These are phyloP conservation scores for Colletotrichum horii DNA, from an alignment of 2,329 filamentous ascomycete species.

Conservation along the genomic window DNA sequence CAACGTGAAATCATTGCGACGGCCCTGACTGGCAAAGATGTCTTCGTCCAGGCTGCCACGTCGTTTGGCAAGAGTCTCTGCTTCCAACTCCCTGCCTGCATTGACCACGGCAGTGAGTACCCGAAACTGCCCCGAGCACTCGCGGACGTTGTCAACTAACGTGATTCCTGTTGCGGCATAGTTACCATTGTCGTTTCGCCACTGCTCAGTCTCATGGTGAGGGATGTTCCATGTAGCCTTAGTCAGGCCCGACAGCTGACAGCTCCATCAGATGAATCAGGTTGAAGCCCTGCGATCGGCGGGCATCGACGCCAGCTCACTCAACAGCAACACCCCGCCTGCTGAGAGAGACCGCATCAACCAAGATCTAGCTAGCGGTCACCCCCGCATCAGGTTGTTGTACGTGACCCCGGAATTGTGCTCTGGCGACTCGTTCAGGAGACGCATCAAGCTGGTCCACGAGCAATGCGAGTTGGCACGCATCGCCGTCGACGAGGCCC, in stretches of 20 bases:
- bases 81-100: slow-evolving; percentile 88
- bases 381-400: slow-evolving; percentile 81
- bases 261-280: slow-evolving; percentile 78
- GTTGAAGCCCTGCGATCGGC: slow-evolving; percentile 78
- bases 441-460: slow-evolving; percentile 74
- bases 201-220: slow-evolving; percentile 85
- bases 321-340: slow-evolving; percentile 81
- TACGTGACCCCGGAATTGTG: slow-evolving; percentile 96
- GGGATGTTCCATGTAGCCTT: slow-evolving; percentile 19
- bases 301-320: slow-evolving; percentile 80
- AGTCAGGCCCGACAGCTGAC: slow-evolving; percentile 3
- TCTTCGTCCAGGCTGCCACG: slow-evolving; percentile 90
- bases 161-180: slow-evolving; percentile 35
- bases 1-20: slow-evolving; percentile 89
- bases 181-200: slow-evolving; percentile 92
- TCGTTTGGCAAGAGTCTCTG: slow-evolving; percentile 94
- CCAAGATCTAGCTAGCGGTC: slow-evolving; percentile 83
- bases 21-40: slow-evolving; percentile 82
- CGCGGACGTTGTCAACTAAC: slow-evolving; percentile 24
- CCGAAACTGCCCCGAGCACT: slow-evolving; percentile 1
- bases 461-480: slow-evolving; percentile 84
- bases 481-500: slow-evolving; percentile 91
- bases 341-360: slow-evolving; percentile 72
- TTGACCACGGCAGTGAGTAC: slow-evolving; percentile 80
- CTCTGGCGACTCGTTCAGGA: slow-evolving; percentile 76